These are phyloP conservation scores for Beauveria rudraprayagi DNA, from an alignment of 2,329 filamentous ascomycete species.

Conservation along the genomic window DNA sequence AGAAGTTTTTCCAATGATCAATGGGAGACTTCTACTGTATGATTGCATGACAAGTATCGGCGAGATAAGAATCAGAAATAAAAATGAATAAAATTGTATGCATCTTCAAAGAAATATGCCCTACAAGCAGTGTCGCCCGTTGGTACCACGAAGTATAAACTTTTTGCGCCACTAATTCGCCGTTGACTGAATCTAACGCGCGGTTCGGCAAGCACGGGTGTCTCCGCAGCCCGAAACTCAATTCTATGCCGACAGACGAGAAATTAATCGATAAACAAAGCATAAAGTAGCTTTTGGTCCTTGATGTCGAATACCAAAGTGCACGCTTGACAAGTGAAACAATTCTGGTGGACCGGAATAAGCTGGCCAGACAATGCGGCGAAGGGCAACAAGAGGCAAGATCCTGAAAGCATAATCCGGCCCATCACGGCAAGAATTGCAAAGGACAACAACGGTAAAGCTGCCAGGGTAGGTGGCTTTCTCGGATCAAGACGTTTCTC, in stretches of 20 bases:
- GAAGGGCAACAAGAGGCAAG: too few relatives aligned
- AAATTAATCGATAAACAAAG: too few relatives aligned
- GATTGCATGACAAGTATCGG: neutral
- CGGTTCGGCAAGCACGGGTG: neutral
- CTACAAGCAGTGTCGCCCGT: neutral
- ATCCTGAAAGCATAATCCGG: too few relatives aligned
- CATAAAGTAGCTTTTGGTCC: too few relatives aligned
- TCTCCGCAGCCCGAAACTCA: neutral
- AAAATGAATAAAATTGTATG: neutral
- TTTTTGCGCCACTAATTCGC: neutral
- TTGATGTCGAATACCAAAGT: too few relatives aligned
- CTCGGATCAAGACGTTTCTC: too few relatives aligned
- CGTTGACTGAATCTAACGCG: neutral
- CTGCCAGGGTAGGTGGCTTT: too few relatives aligned
- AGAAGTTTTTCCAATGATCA: conserved; percentile 73
- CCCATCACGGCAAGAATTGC: too few relatives aligned
- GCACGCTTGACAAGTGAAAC: too few relatives aligned
- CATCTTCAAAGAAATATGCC: neutral
- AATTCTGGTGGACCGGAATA: too few relatives aligned
- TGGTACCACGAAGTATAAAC: neutral
- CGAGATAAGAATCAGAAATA: neutral
- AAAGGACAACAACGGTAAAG: too few relatives aligned
- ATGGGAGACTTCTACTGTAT: conserved; percentile 22
- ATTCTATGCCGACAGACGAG: neutral
- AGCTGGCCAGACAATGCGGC: too few relatives aligned